These are phyloP conservation scores for Metschnikowia anglica DNA, from an alignment of 805 yeast species.

Conservation along the genomic window DNA sequence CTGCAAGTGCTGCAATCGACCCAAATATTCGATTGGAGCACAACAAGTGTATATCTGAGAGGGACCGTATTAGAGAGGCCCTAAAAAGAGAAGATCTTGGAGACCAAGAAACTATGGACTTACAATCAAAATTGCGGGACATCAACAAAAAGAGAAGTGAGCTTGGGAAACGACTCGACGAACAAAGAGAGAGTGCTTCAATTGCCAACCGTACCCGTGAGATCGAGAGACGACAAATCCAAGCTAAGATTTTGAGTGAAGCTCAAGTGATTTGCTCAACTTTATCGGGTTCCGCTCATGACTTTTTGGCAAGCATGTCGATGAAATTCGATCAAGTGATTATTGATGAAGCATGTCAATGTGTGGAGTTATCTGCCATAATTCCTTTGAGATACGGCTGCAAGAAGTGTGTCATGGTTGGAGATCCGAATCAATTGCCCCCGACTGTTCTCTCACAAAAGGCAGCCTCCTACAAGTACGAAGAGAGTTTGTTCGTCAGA, in stretches of 20 bases:
- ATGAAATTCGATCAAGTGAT: constrained; percentile 85
- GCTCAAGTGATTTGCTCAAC: constrained; percentile 92
- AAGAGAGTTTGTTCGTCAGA: constrained; percentile 89
- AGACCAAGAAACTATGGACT: constrained; percentile 45
- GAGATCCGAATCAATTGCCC: constrained; percentile 97
- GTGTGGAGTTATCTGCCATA: constrained; percentile 87
- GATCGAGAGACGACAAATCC: constrained; percentile 70
- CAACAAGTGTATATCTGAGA: constrained; percentile 51
- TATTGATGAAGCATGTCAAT: constrained; percentile 96
- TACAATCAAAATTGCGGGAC: constrained; percentile 53
- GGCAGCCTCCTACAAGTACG: constrained; percentile 78
- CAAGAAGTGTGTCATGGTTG: constrained; percentile 90
- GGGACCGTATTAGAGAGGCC: constrained; percentile 53
- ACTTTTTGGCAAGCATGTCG: constrained; percentile 69
- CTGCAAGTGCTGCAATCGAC: constrained; percentile 43
- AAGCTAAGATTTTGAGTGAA: constrained; percentile 63
- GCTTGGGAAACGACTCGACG: constrained; percentile 72
- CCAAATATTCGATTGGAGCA: constrained; percentile 50
- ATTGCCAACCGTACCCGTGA: constrained; percentile 74
- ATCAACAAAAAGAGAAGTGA: constrained; percentile 63
- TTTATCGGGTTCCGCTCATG: constrained; percentile 92
- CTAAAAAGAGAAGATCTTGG: constrained; percentile 28
- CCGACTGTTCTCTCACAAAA: constrained; percentile 92
- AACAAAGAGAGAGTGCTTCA: constrained; percentile 70
- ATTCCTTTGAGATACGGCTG: constrained; percentile 93